phyloP scores from a whole-genome alignment of 2,329 filamentous ascomycete species.

The Stromatinia cepivora region DNA sequence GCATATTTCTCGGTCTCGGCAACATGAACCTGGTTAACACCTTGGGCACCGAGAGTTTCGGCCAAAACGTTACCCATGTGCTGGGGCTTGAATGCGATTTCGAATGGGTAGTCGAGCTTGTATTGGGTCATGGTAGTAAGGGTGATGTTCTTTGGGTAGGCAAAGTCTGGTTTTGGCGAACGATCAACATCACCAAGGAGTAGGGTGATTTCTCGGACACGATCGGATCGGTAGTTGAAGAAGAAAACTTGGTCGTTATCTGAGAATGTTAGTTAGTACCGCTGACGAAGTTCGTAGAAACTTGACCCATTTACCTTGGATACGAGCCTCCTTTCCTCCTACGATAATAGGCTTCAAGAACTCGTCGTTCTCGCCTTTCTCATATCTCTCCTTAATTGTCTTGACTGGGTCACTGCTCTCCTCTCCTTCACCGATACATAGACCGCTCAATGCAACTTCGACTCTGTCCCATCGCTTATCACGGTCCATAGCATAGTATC shows the following conservation, averaged over 20 bases:
- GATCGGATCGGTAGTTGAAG: constrained; percentile 99
- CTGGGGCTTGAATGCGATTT: constrained; percentile 89
- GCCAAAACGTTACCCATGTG: constrained; percentile 98
- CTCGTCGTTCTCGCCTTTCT: constrained; percentile 87
- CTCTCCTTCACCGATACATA: constrained; percentile 86
- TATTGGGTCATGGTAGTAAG: constrained; percentile 98
- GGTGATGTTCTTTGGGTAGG: constrained; percentile 83
- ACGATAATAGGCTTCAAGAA: constrained; percentile 98
- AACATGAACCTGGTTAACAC: constrained; percentile 89
- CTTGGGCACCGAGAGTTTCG: constrained; percentile 90
- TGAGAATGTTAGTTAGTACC: constrained; percentile 41
- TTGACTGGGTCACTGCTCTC: constrained; percentile 79
- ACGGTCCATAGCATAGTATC: constrained; percentile 99
- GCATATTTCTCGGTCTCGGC: constrained; percentile 99
- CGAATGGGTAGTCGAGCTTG: constrained; percentile 92
- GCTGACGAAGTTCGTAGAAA: background rate
- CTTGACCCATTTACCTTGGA: constrained; percentile 64
- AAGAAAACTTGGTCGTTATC: constrained; percentile 96
- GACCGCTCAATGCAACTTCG: constrained; percentile 80
- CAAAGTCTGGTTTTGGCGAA: constrained; percentile 85
- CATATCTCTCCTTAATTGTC: constrained; percentile 85
- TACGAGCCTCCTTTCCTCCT: constrained; percentile 78
- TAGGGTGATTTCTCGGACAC: constrained; percentile 94
- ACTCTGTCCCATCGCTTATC: constrained; percentile 99
- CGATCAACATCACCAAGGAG: constrained; percentile 89